Conservation (phyloP, 2,329 filamentous ascomycete genomes). For the Bipolaris cookei region DNA sequence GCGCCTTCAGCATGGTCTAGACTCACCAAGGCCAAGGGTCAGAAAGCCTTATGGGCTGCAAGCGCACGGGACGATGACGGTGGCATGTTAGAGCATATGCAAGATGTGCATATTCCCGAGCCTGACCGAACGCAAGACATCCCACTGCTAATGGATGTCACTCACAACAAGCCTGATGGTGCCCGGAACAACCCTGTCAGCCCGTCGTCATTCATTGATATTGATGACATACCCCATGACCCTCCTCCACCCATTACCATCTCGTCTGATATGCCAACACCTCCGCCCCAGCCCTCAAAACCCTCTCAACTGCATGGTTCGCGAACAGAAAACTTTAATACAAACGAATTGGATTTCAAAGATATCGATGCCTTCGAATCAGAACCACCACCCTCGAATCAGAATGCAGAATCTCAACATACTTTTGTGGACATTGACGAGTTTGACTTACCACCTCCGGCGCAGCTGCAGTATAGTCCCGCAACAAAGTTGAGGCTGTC, state of each 20-base stretch:
- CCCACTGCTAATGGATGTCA: conserved; percentile 35
- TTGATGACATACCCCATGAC: conserved; percentile 25
- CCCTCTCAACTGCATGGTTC: neutral
- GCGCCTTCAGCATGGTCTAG: conserved; percentile 23
- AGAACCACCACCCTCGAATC: conserved; percentile 37
- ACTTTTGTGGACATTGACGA: conserved; percentile 40
- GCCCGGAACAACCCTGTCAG: neutral
- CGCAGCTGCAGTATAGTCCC: conserved; percentile 8
- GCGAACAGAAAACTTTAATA: neutral
- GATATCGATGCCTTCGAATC: conserved; percentile 36
- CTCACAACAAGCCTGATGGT: conserved; percentile 10
- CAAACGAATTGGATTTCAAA: conserved; percentile 19
- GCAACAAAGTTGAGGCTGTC: neutral
- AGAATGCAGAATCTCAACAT: conserved; percentile 26
- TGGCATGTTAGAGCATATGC: conserved; percentile 34
- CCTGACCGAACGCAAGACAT: conserved; percentile 43
- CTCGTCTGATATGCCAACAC: conserved; percentile 34
- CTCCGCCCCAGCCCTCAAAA: conserved; percentile 8
- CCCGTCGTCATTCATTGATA: conserved; percentile 23
- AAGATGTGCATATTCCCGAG: conserved; percentile 37
- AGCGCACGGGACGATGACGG: conserved; percentile 44
- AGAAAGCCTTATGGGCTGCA: conserved; percentile 41
- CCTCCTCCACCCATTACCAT: conserved; percentile 18
- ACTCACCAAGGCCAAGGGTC: conserved; percentile 28
- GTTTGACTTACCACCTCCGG: conserved; percentile 27